A percentile compares a stretch with the other conserved stretches of the same genome.
These are phyloP conservation scores for Chlorociboria aeruginascens DNA, from an alignment of 495 filamentous ascomycete genomes.

Conservation along the genomic window DNA sequence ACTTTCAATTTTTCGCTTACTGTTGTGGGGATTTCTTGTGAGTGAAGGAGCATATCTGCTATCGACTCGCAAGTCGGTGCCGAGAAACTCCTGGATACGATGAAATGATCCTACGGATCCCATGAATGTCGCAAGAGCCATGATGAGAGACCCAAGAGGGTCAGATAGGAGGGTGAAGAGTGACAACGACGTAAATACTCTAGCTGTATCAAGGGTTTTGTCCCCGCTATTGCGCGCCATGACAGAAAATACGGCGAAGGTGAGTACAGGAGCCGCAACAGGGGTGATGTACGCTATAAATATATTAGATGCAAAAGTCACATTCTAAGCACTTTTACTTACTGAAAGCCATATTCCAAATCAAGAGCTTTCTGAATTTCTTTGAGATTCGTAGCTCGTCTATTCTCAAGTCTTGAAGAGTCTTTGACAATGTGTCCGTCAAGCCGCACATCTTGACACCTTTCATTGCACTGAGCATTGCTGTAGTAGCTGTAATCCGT, in stretches of 20 bases:
- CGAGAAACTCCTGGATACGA: slow-evolving; percentile 24
- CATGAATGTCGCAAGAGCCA: slow-evolving; percentile 15
- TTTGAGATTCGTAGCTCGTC: slow-evolving; percentile 10
- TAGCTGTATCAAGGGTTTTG: neutral
- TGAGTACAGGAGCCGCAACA: slow-evolving; percentile 6
- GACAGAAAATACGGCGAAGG: slow-evolving; percentile 15
- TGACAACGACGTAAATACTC: slow-evolving; percentile 26
- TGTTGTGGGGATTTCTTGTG: slow-evolving; percentile 19
- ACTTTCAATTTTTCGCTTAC: slow-evolving; percentile 6
- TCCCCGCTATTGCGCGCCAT: slow-evolving; percentile 2
- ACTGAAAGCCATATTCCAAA: neutral
- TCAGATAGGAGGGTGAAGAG: slow-evolving; percentile 23
- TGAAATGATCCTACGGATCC: slow-evolving; percentile 23
- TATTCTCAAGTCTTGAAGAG: slow-evolving; percentile 13
- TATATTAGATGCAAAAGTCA: slow-evolving; percentile 30
- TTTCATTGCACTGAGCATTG: slow-evolving; percentile 26
- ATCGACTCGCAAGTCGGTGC: neutral
- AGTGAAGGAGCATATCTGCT: neutral
- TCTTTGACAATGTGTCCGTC: slow-evolving; percentile 11
- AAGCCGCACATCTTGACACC: slow-evolving; percentile 27
- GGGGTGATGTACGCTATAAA: too few relatives aligned
- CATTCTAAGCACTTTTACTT: slow-evolving; percentile 31
- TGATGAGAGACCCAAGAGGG: slow-evolving; percentile 20
- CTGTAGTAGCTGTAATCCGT: slow-evolving; percentile 23
- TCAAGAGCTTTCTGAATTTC: slow-evolving; percentile 22